phyloP scores from a whole-genome alignment of 1,139 yeast species.

The Suhomyces bribrorum region DNA sequence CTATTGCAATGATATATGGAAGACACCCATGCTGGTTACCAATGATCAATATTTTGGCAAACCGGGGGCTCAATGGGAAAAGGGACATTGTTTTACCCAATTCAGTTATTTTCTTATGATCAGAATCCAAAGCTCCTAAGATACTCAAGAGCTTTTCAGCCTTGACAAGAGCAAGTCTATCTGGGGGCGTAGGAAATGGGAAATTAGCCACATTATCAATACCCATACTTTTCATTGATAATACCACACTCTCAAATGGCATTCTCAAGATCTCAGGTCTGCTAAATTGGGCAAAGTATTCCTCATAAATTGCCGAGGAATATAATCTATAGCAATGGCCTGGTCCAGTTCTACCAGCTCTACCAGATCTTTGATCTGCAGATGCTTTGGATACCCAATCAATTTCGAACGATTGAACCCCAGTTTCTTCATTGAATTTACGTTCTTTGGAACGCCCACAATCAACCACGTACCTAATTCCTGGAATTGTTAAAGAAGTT shows the following conservation, averaged over 20 bases:
- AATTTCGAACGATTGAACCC: conserved; percentile 89
- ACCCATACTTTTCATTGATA: conserved; percentile 97
- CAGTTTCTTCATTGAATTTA: conserved; percentile 76
- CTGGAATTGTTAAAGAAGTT: conserved; percentile 95
- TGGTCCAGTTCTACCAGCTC: conserved; percentile 99
- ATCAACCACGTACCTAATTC: conserved; percentile 91
- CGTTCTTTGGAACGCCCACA: conserved; percentile 94
- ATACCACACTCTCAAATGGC: conserved; percentile 94
- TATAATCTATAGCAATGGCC: conserved; percentile 94
- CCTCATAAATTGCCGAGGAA: conserved; percentile 94
- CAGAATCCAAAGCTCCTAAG: conserved; percentile 74
- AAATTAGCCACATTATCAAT: conserved; percentile 86
- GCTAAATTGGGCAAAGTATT: conserved; percentile 78
- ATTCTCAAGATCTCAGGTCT: conserved; percentile 88
- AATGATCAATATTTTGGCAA: conserved; percentile 82
- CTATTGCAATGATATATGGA: conserved; percentile 85
- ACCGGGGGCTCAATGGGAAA: conserved; percentile 93
- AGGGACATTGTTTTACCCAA: conserved; percentile 84
- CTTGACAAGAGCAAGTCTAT: conserved; percentile 53
- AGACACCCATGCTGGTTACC: conserved; percentile 87
- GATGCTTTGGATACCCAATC: conserved; percentile 96
- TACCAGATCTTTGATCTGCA: conserved; percentile 93
- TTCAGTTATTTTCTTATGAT: conserved; percentile 57
- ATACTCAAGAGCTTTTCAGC: conserved; percentile 71
- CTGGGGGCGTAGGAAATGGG: conserved; percentile 97